Base-by-base conservation (phyloP, 2,329 filamentous ascomycete genomes). In the Magnaporthiopsis rhizophila region DNA sequence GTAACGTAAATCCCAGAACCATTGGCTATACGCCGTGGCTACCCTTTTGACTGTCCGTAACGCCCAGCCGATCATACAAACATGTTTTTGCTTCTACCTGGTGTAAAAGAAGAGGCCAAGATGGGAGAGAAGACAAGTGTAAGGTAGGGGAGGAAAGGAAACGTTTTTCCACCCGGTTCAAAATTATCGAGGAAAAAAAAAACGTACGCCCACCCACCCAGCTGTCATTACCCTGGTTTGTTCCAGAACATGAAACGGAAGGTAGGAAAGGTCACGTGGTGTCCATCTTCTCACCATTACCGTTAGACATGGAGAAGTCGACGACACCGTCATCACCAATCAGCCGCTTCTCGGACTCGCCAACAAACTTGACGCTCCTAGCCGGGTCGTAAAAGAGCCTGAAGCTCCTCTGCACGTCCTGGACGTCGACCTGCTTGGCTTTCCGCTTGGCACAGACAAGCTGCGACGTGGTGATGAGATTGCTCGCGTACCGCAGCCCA, bases 381-480 rank as follows among this genome's bases (percentile, higher is more conserved):
- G 81, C 81, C 0, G 93, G 89, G 75, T 99, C 95, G 78, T 94
- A 97, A 79, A 99, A 99, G 61, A 99, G 85, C 73, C 89, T 84
- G 82, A 94, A 99, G 78, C 92, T 96, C 69, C 94, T 87, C 80
- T 97, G 90, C 15, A 99, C 93, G 73, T 99, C 95, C 64, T 91
- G 87, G 65, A 97, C 84, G 65, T 84, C 86, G 61, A 99, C 91
- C 72, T 94, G 89, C 76, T 91, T 91, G 21, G 89, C 89, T 72
- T 88, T 89, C 69, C 93, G 86, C 83, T 97, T 98, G 71, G 90
- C 87, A 67, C 87, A 87, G 62, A 98, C 84, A 59, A 99, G 84
- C 75, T 96, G 90, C 6, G 92, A 95, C 1, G 95, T 97, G 28
- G 91, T 96, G 77, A 99, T 97, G 64, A 99, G 87, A 75, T 99